Evolutionary conservation across 352 stramenopile species (phyloP), one percentile per base, ranked within the genome.

Genomic region (Peronospora farinosa): DNA sequence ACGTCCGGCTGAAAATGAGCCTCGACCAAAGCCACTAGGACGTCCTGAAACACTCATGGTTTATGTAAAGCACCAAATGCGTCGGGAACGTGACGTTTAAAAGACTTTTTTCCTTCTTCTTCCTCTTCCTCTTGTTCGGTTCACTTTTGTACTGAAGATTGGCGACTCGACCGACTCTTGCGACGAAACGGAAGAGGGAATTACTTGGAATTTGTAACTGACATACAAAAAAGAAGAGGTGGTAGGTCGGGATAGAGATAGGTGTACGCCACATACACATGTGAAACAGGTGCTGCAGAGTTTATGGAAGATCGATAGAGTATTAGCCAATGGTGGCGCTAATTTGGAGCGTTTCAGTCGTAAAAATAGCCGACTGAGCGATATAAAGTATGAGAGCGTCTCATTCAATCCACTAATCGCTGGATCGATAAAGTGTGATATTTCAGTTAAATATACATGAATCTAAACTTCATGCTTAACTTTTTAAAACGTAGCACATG

Each of bases 1-100:
- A 47, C 78, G 72, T 6, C 58, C 61, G 33, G 51, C 66, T 11
- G 72, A 79, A 49, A 77, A 74, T 21, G 70, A 76, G 46, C 72
- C 52, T 44, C 69, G 57, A 10, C 63, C 51, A 13, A 68, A 46
- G 54, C 58, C 55, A 32, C 58, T 72, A 31, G 52, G 51, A 13
- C 61, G 57, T 50, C 65, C 65, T 0, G 61, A 66, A 1, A 41
- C 63, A 53, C 60, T 74, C 60, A 74, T 70, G 44, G 0, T 27
- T 11, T 21, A 10, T 31, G 3, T 13, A 9, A n/a, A n/a, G 21
- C 27, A 5, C 27, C 7, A 32, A 32, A 11, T 11, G 27, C 9
- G 7, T 32, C 6, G 27, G 7, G 3, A 11, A 11, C 27, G 27
- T 32, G 27, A 21, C 19, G 19, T 21, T 3, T 7, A 31, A 31